Evolutionary conservation across 106 monocot genomes (phyloP).

Genomic region (Phalaenopsis aphrodite): DNA sequence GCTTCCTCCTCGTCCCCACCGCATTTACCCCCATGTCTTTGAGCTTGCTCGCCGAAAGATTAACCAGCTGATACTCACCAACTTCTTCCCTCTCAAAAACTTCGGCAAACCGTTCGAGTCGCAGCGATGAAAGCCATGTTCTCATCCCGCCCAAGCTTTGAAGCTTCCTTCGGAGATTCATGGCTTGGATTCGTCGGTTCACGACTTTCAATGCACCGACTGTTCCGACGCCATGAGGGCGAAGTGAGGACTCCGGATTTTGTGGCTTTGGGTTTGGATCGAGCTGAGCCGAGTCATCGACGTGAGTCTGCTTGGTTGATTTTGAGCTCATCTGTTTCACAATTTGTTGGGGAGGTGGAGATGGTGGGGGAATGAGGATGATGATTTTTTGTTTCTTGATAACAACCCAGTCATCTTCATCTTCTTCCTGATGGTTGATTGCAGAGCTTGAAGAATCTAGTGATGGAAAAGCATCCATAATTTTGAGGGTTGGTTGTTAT

Average conservation of each 20-base stretch:
- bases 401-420: constrained; percentile 60
- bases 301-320: neutral
- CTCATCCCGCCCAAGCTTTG: constrained; percentile 41
- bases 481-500: too few relatives aligned
- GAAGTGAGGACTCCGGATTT: neutral
- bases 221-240: neutral
- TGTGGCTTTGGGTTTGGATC: neutral
- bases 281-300: neutral
- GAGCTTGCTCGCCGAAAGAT: constrained; percentile 53
- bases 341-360: constrained; percentile 18
- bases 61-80: constrained; percentile 37
- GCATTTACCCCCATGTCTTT: constrained; percentile 62
- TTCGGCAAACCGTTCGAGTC: constrained; percentile 23
- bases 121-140: constrained; percentile 33
- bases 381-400: constrained; percentile 58
- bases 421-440: constrained; percentile 10
- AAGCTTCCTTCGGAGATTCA: constrained; percentile 38
- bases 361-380: constrained; percentile 53
- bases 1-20: constrained; percentile 76
- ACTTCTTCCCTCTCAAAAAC: constrained; percentile 46
- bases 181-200: constrained; percentile 31
- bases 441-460: too few relatives aligned
- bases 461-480: too few relatives aligned
- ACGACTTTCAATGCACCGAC: constrained; percentile 25
- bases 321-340: neutral